These are phyloP conservation scores for Leccinum subfulvum DNA, from an alignment of 1,284 basidiomycete genomes.

Conservation along the genomic window DNA sequence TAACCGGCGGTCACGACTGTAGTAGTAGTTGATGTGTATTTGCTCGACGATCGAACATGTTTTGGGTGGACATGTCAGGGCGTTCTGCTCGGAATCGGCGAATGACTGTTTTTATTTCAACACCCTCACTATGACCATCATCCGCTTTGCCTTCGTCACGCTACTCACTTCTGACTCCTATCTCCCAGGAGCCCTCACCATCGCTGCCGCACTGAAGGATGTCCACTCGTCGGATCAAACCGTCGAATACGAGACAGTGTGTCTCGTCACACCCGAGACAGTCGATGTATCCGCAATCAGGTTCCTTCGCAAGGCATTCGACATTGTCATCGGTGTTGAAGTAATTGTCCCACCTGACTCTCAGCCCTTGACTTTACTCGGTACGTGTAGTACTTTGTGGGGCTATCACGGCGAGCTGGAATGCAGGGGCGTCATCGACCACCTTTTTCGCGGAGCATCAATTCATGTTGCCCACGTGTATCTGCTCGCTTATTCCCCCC, in stretches of 20 bases:
- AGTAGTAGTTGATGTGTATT: conserved; percentile 14
- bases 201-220: conserved; percentile 81
- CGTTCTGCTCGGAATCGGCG: neutral
- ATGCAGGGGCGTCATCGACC: neutral
- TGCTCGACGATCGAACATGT: conserved; percentile 2
- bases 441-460: conserved; percentile 4
- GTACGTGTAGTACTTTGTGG: conserved; percentile 42
- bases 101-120: conserved; percentile 15
- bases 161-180: conserved; percentile 89
- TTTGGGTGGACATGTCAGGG: neutral
- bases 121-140: conserved; percentile 49
- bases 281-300: conserved; percentile 86
- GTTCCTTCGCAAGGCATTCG: conserved; percentile 76
- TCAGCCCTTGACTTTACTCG: conserved; percentile 74
- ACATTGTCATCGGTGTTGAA: conserved; percentile 90
- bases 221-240: conserved; percentile 65
- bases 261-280: conserved; percentile 90
- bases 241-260: conserved; percentile 79
- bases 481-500: conserved; percentile 3
- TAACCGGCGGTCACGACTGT: neutral
- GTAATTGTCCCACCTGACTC: conserved; percentile 68
- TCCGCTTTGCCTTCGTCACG: conserved; percentile 80
- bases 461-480: conserved; percentile 11
- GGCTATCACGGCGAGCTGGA: conserved; percentile 1
- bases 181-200: conserved; percentile 87